phyloP scores from a whole-genome alignment of 345 rosid species.

The Camelina neglecta region DNA sequence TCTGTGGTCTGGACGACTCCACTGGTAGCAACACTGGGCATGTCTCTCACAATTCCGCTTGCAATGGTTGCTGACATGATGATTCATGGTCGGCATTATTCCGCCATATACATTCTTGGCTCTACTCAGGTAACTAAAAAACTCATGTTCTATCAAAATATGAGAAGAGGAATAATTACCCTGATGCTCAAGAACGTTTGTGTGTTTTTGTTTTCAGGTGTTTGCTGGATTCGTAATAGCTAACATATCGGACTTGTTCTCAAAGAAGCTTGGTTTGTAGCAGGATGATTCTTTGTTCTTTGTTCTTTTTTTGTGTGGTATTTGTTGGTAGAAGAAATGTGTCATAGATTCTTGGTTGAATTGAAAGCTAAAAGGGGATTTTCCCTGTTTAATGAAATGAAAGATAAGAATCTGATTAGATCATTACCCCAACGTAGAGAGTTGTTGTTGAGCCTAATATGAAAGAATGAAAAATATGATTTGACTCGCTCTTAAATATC shows the following conservation, averaged over 20 bases:
- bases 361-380: background rate
- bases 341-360: constrained; percentile 33
- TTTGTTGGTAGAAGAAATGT: constrained; percentile 32
- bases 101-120: constrained; percentile 71
- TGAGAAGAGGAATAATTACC: background rate
- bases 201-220: constrained; percentile 56
- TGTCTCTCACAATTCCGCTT: constrained; percentile 82
- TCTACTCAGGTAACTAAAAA: constrained; percentile 62
- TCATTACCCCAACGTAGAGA: background rate
- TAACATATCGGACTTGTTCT: constrained; percentile 71
- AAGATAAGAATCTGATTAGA: constrained; percentile 32
- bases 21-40: constrained; percentile 73
- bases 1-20: constrained; percentile 94
- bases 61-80: constrained; percentile 92
- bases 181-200: constrained; percentile 7
- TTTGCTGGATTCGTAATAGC: constrained; percentile 95
- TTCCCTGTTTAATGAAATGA: constrained; percentile 24
- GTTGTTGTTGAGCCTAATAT: background rate
- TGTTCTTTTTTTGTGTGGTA: background rate
- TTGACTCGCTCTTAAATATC: no score
- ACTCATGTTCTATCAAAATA: background rate
- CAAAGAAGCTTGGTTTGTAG: constrained; percentile 85
- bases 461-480: no score
- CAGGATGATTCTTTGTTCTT: constrained; percentile 38
- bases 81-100: constrained; percentile 71